phyloP scores from a whole-genome alignment of 441 rosid genomes.

The Gossypium lobatum region DNA sequence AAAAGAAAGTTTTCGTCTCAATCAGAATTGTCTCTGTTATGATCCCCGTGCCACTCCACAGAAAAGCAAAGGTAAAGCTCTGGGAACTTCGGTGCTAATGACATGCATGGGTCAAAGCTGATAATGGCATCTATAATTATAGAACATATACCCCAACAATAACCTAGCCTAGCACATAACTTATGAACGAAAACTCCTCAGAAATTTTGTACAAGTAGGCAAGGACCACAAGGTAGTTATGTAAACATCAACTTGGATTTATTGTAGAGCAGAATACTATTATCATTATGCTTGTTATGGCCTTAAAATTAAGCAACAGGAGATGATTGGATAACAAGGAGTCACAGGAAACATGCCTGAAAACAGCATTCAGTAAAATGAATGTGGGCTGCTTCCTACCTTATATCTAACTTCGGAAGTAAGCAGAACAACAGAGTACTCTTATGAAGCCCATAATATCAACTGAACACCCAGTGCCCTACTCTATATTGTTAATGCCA shows the following conservation, averaged over 20 bases:
- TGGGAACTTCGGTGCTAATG: neutral
- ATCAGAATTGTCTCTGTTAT: neutral
- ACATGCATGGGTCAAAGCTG: neutral
- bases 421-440: neutral
- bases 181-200: neutral
- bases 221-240: neutral
- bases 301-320: slow-evolving; percentile 1
- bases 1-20: neutral
- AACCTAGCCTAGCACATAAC: neutral
- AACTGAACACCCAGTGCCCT: neutral
- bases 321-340: neutral
- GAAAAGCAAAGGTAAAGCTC: neutral
- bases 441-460: neutral
- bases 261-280: neutral
- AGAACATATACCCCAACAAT: neutral
- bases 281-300: neutral
- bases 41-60: neutral
- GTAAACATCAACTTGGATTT: neutral
- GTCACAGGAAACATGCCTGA: neutral
- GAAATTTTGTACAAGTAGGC: neutral
- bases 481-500: neutral
- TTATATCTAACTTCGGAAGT: neutral
- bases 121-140: neutral
- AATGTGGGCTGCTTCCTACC: neutral
- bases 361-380: neutral